phyloP scores from a whole-genome alignment of 176 grass and related monocot genomes.

The Tillandsia leiboldiana region DNA sequence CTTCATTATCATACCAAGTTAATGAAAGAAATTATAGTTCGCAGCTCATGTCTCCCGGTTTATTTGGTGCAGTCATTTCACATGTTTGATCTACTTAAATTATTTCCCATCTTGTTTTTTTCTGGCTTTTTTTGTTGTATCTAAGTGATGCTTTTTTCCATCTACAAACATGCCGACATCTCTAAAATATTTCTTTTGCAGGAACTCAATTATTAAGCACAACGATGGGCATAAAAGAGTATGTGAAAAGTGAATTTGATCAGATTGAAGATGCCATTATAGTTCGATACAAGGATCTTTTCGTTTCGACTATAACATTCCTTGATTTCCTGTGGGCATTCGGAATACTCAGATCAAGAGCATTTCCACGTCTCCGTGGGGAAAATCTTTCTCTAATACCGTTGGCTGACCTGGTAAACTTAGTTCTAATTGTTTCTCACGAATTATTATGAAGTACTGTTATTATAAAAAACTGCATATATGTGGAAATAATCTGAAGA shows the following conservation, averaged over 20 bases:
- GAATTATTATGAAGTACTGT: not conserved
- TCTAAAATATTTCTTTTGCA: slow-evolving; percentile 16
- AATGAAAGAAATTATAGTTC: too few species aligned
- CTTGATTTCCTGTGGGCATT: slow-evolving; percentile 93
- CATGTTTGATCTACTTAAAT: too few species aligned
- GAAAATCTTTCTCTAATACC: slow-evolving; percentile 93
- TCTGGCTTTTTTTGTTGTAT: not conserved
- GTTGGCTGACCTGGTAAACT: slow-evolving; percentile 79
- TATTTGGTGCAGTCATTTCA: too few species aligned
- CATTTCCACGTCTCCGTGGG: slow-evolving; percentile 62
- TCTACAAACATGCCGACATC: not conserved
- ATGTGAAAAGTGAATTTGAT: slow-evolving; percentile 62
- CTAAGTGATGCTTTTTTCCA: not conserved
- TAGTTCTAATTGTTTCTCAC: not conserved
- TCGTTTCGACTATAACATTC: slow-evolving; percentile 46
- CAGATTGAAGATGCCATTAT: slow-evolving; percentile 64
- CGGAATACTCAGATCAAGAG: slow-evolving; percentile 80
- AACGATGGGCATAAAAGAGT: slow-evolving; percentile 75
- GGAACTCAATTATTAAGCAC: slow-evolving; percentile 89
- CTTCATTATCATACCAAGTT: too few species aligned
- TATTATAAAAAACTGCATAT: not conserved
- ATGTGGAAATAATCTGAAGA: not conserved
- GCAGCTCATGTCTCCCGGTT: too few species aligned
- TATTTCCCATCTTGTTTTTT: too few species aligned
- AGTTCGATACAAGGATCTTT: slow-evolving; percentile 49